These are phyloP conservation scores for Arabidopsis arenosa DNA, from an alignment of 345 rosid species.

Conservation along the genomic window DNA sequence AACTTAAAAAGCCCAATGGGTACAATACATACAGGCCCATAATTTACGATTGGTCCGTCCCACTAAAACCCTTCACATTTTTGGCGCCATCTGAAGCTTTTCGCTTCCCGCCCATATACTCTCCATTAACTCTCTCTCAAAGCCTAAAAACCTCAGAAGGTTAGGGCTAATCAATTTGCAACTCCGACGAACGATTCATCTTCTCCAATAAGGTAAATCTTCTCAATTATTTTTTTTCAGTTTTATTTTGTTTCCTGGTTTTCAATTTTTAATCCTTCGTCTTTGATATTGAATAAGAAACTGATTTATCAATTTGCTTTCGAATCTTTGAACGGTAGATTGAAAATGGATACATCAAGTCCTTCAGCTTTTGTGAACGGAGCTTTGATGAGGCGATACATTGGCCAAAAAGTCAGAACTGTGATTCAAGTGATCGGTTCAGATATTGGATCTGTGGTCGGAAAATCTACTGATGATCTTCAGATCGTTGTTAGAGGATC, in stretches of 20 bases:
- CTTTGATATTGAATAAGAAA: background rate
- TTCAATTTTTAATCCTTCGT: background rate
- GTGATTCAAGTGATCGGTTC: conserved; percentile 69
- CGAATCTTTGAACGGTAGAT: conserved; percentile 10
- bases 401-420: conserved; percentile 73
- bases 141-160: background rate
- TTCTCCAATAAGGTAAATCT: conserved; percentile 16
- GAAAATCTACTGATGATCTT: conserved; percentile 72
- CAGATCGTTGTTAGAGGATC: conserved; percentile 69
- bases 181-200: conserved; percentile 32
- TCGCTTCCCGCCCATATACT: conserved; percentile 34
- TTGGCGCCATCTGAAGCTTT: conserved; percentile 29
- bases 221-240: too few species aligned
- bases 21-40: background rate
- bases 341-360: conserved; percentile 65
- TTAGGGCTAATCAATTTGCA: background rate
- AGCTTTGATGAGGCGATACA: conserved; percentile 55
- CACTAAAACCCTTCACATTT: background rate
- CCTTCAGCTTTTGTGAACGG: conserved; percentile 93
- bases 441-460: conserved; percentile 58
- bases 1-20: background rate
- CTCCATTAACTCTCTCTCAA: conserved; percentile 5
- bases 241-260: too few species aligned
- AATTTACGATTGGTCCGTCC: background rate
- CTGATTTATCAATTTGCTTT: background rate